Base-by-base conservation (phyloP, 495 filamentous ascomycete species). In the Aspergillus homomorphus region DNA sequence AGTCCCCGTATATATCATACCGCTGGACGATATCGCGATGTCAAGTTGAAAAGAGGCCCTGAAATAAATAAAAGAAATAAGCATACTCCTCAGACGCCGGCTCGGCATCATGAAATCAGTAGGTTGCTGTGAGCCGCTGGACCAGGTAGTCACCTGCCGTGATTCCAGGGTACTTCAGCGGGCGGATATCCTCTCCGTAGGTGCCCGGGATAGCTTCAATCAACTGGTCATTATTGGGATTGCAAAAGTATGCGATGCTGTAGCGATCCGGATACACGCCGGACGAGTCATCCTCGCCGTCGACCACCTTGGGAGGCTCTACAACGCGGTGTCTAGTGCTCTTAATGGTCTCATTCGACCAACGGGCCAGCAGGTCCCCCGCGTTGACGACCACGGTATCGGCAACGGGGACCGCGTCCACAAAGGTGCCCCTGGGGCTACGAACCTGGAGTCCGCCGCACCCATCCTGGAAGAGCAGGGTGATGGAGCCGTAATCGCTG, bases 141-240 rank as follows among this genome's bases (percentile, higher is more conserved):
- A 89, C 83, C 24, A 98, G 71, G 69, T 98, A 96, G 10, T 96
- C 84, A 2, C 89, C 89, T 59, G 88, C 86, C 45, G 86, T 90
- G 59, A 96, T 85, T 0, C 81, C 85, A 30, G 83, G 71, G 66
- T 95, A 96, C 74, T 93, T 92, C 19, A 83, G 82, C 9, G 77
- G 77, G 10, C 67, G 61, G 52, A 75, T 76, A 62, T 84, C 84
- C 2, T 80, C 79, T 16, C 80, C 84, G 69, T 84, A 96, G 0
- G 93, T 96, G 6, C 92, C 91, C 0, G 92, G 93, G 41, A 98
- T 83, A 0, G 87, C 91, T 54, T 96, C 89, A 64, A 97, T 97
- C 51, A 79, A 73, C 57, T 76, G 76, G 57, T 92, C 82, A 66
- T 83, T 88, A 61, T 97, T 90, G 9, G 93, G 92, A 63, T 96